These are phyloP conservation scores for Lachancea quebecensis DNA, from an alignment of 805 yeast genomes.

Conservation along the genomic window DNA sequence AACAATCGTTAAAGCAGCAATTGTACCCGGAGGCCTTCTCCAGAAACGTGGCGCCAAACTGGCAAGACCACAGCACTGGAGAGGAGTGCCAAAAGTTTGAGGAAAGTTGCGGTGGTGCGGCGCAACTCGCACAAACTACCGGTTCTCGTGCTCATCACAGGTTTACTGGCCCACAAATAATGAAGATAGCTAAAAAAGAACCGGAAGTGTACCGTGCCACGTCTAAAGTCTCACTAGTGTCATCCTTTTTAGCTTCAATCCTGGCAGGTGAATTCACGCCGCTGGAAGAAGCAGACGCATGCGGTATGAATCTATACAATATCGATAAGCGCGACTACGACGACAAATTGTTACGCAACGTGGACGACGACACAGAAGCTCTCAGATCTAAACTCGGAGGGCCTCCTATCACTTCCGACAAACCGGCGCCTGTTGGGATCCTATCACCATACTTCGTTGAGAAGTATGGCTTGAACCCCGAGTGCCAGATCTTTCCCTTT, in stretches of 20 bases:
- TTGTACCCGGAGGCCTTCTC: constrained; percentile 49
- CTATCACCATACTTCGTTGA: constrained; percentile 54
- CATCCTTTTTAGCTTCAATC: constrained; percentile 69
- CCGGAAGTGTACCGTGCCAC: constrained; percentile 52
- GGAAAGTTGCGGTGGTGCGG: constrained; percentile 50
- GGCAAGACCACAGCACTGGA: constrained; percentile 92
- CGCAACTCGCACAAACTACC: constrained; percentile 53
- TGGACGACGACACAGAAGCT: constrained; percentile 23
- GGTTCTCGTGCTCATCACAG: constrained; percentile 87
- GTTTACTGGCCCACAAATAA: constrained; percentile 87
- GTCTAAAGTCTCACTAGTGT: constrained; percentile 60
- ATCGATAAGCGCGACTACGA: constrained; percentile 50
- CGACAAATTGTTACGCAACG: constrained; percentile 43
- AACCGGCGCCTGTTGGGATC: constrained; percentile 37
- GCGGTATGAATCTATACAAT: constrained; percentile 90
- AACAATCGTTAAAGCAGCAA: constrained; percentile 38
- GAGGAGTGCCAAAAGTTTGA: constrained; percentile 60
- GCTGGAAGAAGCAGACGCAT: constrained; percentile 79
- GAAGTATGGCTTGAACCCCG: constrained; percentile 53
- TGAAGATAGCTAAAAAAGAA: constrained; percentile 53
- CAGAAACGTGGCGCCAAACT: constrained; percentile 67
- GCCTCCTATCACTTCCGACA: constrained; percentile 36
- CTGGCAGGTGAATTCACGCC: constrained; percentile 56
- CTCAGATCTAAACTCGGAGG: constrained; percentile 38
- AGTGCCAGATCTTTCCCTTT: constrained; percentile 63